A percentile compares a stretch with the other conserved stretches of the same genome.
phyloP scores from a whole-genome alignment of 2,329 filamentous ascomycete species.

The Pestalotiopsis sp. region DNA sequence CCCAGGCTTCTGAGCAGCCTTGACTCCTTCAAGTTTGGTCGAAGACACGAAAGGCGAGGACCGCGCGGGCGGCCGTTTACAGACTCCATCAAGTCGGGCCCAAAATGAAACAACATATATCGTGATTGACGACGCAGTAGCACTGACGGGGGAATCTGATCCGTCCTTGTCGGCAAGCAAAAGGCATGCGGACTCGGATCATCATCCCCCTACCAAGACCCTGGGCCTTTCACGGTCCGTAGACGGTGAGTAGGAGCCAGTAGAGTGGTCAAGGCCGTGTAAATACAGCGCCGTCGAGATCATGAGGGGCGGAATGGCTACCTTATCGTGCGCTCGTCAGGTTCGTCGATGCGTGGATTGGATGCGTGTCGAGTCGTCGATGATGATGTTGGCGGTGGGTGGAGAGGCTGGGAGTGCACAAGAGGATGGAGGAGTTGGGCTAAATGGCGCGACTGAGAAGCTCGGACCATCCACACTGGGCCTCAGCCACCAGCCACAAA shows the following conservation, averaged over 20 bases:
- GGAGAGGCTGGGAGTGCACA: too few relatives aligned
- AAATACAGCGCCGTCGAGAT: background rate
- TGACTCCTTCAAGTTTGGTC: slow-evolving; percentile 10
- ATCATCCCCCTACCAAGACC: slow-evolving; percentile 11
- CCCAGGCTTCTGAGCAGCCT: slow-evolving; percentile 15
- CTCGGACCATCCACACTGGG: too few relatives aligned
- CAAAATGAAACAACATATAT: slow-evolving; percentile 1
- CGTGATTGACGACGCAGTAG: slow-evolving; percentile 9
- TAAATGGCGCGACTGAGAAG: too few relatives aligned
- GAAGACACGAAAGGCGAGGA: slow-evolving; percentile 7
- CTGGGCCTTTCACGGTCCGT: slow-evolving; percentile 15
- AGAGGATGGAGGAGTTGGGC: too few relatives aligned
- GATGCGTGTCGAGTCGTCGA: background rate
- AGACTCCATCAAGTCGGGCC: background rate
- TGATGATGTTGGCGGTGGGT: background rate
- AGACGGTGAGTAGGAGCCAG: slow-evolving; percentile 12
- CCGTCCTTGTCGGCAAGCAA: slow-evolving; percentile 13
- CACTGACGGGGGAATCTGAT: slow-evolving; percentile 5
- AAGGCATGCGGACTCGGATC: slow-evolving; percentile 13
- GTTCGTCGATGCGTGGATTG: background rate
- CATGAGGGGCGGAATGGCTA: background rate
- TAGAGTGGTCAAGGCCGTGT: slow-evolving; percentile 6
- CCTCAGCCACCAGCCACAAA: too few relatives aligned
- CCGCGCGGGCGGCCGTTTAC: background rate
- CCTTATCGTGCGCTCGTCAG: background rate